Percentiles rank a stretch among this genome's conserved stretches.
These are phyloP conservation scores for Durio zibethinus DNA, from an alignment of 345 rosid species.

Conservation along the genomic window DNA sequence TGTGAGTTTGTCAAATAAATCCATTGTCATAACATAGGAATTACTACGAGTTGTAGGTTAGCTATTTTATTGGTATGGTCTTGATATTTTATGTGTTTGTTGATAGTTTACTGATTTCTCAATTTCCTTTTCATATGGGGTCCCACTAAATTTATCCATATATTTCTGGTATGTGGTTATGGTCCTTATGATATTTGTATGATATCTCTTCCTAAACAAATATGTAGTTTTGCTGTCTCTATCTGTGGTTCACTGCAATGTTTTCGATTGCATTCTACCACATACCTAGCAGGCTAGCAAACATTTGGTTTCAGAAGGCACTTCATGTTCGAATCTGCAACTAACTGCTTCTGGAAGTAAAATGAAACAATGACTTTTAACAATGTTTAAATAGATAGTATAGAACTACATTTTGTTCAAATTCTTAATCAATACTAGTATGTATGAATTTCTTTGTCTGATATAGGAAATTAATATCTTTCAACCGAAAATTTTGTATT, in stretches of 20 bases:
- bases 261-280: not conserved
- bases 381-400: not conserved
- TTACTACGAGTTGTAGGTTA: slow-evolving; percentile 14
- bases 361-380: not conserved
- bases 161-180: slow-evolving; percentile 22
- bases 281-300: not conserved
- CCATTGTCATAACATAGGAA: slow-evolving; percentile 5
- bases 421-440: not conserved
- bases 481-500: too few species aligned
- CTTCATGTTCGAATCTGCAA: not conserved
- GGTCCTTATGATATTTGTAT: slow-evolving; percentile 15
- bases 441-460: not conserved
- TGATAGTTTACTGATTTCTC: not conserved
- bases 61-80: not conserved
- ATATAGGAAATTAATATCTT: not conserved
- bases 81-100: not conserved
- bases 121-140: slow-evolving; percentile 19
- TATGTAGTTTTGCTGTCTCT: slow-evolving; percentile 1
- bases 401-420: not conserved
- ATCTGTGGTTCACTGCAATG: not conserved
- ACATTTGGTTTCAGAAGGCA: not conserved
- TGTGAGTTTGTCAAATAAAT: slow-evolving; percentile 2
- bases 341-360: slow-evolving; percentile 3
- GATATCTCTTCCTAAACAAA: not conserved
- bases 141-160: slow-evolving; percentile 29